Evolutionary conservation across 2,329 filamentous ascomycete genomes (phyloP), one percentile per base, ranked within the genome.

Genomic region (Pyricularia grisea): DNA sequence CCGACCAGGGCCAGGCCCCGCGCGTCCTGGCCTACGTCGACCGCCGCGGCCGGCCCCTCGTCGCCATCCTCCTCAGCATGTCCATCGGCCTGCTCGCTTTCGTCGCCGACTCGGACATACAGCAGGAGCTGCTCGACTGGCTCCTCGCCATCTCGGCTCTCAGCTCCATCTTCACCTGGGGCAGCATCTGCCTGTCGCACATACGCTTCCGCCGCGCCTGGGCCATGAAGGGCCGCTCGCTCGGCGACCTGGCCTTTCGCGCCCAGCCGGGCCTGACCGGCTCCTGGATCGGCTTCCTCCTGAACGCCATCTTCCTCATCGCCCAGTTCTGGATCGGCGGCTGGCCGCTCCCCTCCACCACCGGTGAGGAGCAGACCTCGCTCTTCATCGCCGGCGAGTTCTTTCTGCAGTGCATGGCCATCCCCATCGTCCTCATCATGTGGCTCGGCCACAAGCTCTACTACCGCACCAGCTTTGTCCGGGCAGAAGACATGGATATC

Each of bases 201-300:
- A 96, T 97, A 76, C 92, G 93, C 69, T 97, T 97, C 85, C 92
- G 94, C 72, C 81, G 81, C 30, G 92, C 89, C n/a, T 97, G 93
- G 92, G 83, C 82, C 64, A 75, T 80, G 14, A 87, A 89, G 71
- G 91, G 91, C 64, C 90, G 90, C 76, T 84, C 81, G n/a, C 81
- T 94, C 50, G 83, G 88, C 69, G 92, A 97, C 74, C 84, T 98
- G 6, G 91, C 94, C 7, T 97, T 95, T 82, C 83, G 81, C 50
- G 92, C 92, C 0, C 92, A 96, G 76, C 87, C 91, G 4, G 94
- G 94, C 70, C 81, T 95, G 10, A 73, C 85, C 11, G 94, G 94
- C 11, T 96, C 92, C 2, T 97, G 90, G 84, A 71, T 95, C 33
- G 94, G 94, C 28, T 84, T 97, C 69, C 72, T 82, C 36, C 87